A percentile compares a stretch with the other conserved stretches of the same genome.
Conservation (phyloP, 1,139 yeast genomes). For the Geotrichum macrosporum region DNA sequence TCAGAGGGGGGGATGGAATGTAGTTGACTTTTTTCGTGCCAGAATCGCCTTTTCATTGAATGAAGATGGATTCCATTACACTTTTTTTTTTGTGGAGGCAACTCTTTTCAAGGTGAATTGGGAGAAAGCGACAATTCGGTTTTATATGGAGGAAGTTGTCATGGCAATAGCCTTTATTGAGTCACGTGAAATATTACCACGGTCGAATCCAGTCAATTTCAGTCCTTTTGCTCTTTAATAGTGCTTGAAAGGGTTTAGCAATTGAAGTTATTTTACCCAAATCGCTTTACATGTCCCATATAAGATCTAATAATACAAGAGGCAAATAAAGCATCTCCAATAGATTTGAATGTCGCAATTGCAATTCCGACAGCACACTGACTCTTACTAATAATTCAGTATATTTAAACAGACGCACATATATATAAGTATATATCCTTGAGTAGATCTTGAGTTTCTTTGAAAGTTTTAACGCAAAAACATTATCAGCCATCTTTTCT, state of each 20-base stretch:
- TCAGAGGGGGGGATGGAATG: no score
- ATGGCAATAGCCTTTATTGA: slow-evolving; percentile 14
- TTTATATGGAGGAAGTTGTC: slow-evolving; percentile 8
- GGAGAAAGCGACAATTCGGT: neutral
- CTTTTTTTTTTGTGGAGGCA: neutral
- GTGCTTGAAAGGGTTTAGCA: no score
- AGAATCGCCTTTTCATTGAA: no score
- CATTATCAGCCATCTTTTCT: neutral
- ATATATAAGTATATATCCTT: neutral
- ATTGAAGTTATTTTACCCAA: neutral
- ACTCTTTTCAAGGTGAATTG: neutral
- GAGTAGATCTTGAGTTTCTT: neutral
- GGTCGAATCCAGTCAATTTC: no score
- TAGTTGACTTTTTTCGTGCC: no score
- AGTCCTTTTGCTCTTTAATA: no score
- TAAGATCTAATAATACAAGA: no score
- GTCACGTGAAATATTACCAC: no score
- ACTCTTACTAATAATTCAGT: neutral
- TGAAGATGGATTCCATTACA: neutral
- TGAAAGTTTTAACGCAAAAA: neutral
- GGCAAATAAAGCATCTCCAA: neutral
- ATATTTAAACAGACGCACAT: no score
- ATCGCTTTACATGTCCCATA: neutral
- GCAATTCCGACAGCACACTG: slow-evolving; percentile 7
- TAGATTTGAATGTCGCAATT: slow-evolving; percentile 3